Base-by-base conservation (phyloP, 1,284 basidiomycete genomes). In the Mrakiaceae sp. region DNA sequence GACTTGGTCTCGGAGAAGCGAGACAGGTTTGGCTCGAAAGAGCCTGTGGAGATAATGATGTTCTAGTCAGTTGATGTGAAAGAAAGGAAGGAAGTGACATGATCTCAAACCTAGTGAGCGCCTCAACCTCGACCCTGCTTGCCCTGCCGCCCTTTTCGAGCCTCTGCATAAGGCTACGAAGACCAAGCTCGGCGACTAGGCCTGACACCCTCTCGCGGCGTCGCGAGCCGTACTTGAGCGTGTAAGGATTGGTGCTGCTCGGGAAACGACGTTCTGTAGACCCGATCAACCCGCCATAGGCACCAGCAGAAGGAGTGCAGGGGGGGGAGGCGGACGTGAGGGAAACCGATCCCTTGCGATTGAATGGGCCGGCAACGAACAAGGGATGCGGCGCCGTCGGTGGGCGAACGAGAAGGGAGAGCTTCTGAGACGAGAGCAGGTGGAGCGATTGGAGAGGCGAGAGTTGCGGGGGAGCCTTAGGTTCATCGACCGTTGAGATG, bases 381-480 rank as follows among this genome's bases (percentile, higher is more conserved):
- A 63, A 56, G 4, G 62, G 62, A 52, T 63, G 62, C 2, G 53
- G 44, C 3, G 60, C 43, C 12, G 62, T 50, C 5, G 62, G 55
- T 5, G 62, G 62, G 11, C 62, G 62, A 42, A 58, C 42, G 44
- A 63, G 55, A 14, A 63, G 55, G 4, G 49, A 58, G 8, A 63
- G 62, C n/a, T 63, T 63, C 44, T 63, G 62, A 2, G 62, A 63
- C 11, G 62, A 63, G 5, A 63, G 51, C 3, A 63, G 56, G 12
- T 63, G 62, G 14, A 63, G 62, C 5, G 62, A 63, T 10, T 63
- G 62, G 16, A 63, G 56, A n/a, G 62, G 62, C 8, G 55, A 44
- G 10, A 63, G 62, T 3, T n/a, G 47, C 42, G 62, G 53, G 44
- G 48, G 62, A 10, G 27, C 27, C 27, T 27, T 27, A 27, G 27